Evolutionary conservation across 805 yeast genomes (phyloP).

Genomic region (Pichia heedii): DNA sequence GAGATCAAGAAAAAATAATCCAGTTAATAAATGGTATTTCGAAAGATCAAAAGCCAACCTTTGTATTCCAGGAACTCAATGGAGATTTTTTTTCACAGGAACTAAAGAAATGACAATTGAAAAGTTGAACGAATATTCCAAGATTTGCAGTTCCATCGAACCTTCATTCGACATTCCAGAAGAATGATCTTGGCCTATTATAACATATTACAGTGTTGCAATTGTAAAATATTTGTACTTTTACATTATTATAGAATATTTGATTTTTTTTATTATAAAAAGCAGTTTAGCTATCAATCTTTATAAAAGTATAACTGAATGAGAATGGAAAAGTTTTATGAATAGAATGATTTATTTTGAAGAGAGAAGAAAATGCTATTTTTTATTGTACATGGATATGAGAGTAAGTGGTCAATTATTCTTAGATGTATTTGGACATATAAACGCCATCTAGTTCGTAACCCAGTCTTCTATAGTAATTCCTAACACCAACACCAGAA

Average conservation of each 20-base stretch:
- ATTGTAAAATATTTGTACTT: background rate
- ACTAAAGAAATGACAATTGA: conserved; percentile 18
- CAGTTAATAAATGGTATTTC: conserved; percentile 96
- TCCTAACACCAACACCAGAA: conserved; percentile 95
- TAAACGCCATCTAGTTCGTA: conserved; percentile 91
- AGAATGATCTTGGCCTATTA: no score
- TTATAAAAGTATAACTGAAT: no score
- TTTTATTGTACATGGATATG: background rate
- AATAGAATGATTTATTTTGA: background rate
- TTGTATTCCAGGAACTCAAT: conserved; percentile 30
- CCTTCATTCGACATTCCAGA: conserved; percentile 38
- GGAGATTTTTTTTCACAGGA: conserved; percentile 38
- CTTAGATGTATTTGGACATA: conserved; percentile 62
- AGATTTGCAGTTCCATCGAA: conserved; percentile 46
- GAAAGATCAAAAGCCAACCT: conserved; percentile 76
- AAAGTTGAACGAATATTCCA: conserved; percentile 38
- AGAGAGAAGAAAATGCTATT: background rate
- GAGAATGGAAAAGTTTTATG: no score
- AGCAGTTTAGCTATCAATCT: no score
- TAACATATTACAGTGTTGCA: no score
- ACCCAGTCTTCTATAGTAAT: conserved; percentile 88
- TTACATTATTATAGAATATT: background rate
- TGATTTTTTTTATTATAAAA: background rate
- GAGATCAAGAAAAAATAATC: conserved; percentile 82
- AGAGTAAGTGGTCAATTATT: background rate